A percentile compares a stretch with the other conserved stretches of the same genome.
Conservation (phyloP, 306 rosid genomes). For the Dalbergia cochinchinensis region DNA sequence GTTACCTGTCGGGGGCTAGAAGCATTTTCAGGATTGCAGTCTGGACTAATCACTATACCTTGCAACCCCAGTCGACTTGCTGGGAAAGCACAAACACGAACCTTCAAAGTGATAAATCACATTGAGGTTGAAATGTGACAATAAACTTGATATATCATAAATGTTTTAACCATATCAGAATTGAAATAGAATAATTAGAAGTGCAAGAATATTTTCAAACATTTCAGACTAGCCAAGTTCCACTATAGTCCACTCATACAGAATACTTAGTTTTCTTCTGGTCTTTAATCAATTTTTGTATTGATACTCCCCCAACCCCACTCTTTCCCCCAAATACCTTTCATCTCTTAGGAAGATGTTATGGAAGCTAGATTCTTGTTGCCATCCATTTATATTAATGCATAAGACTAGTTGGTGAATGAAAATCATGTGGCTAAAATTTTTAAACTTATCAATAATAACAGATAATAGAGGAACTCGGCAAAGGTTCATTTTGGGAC, state of each 20-base stretch:
- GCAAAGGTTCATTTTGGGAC: slow-evolving; percentile 10
- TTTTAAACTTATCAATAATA: slow-evolving; percentile 23
- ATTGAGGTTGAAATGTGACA: slow-evolving; percentile 6
- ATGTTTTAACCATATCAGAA: slow-evolving; percentile 23
- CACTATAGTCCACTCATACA: slow-evolving; percentile 11
- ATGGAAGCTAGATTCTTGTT: too few relatives aligned
- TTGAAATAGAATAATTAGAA: slow-evolving; percentile 17
- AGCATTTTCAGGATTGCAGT: slow-evolving; percentile 58
- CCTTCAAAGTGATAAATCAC: slow-evolving; percentile 49
- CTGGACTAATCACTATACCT: slow-evolving; percentile 64
- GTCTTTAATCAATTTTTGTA: too few relatives aligned
- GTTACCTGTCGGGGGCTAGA: slow-evolving; percentile 60
- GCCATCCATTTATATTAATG: background rate
- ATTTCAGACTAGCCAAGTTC: background rate
- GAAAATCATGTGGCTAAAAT: background rate
- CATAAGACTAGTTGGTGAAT: background rate
- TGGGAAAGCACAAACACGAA: slow-evolving; percentile 91
- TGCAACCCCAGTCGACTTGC: slow-evolving; percentile 76
- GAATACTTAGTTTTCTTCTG: background rate
- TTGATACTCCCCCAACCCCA: too few relatives aligned
- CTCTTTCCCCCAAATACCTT: too few relatives aligned
- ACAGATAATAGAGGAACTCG: background rate
- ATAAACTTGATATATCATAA: slow-evolving; percentile 18
- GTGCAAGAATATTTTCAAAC: slow-evolving; percentile 1
- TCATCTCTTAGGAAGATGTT: too few relatives aligned